These are phyloP conservation scores for Thielaviopsis punctulata DNA, from an alignment of 2,329 filamentous ascomycete genomes.

Conservation along the genomic window DNA sequence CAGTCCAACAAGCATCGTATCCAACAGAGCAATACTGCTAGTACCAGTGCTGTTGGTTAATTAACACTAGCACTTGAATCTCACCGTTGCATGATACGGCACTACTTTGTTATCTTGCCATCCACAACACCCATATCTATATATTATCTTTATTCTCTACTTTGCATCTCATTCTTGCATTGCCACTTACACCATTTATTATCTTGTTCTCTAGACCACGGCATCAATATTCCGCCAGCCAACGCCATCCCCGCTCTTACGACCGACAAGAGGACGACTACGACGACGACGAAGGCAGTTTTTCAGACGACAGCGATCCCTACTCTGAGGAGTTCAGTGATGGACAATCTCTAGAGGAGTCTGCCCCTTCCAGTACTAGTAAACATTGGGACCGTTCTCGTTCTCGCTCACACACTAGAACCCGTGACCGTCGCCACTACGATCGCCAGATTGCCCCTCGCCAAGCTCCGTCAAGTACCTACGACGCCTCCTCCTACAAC, in stretches of 20 bases:
- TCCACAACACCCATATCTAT: background rate
- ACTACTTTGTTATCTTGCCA: background rate
- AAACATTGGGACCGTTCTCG: constrained; percentile 11
- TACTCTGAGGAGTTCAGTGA: background rate
- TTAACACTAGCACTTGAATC: no score
- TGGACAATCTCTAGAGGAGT: background rate
- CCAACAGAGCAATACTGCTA: no score
- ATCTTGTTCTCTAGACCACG: background rate
- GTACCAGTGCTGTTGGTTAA: background rate
- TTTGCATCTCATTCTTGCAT: background rate
- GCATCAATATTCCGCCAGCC: background rate
- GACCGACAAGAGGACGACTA: background rate
- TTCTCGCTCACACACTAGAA: constrained; percentile 15
- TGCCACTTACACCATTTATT: background rate
- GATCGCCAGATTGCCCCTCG: background rate
- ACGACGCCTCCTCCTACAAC: constrained; percentile 9
- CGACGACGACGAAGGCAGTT: background rate
- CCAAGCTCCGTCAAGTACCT: constrained; percentile 1
- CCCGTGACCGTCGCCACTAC: background rate
- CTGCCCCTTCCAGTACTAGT: background rate
- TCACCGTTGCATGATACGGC: background rate
- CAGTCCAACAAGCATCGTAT: background rate
- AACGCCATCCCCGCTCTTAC: background rate
- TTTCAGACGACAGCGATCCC: background rate
- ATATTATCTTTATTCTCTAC: background rate